Evolutionary conservation across 1,139 yeast genomes (phyloP).

Genomic region (Sporopachydermia cereana): DNA sequence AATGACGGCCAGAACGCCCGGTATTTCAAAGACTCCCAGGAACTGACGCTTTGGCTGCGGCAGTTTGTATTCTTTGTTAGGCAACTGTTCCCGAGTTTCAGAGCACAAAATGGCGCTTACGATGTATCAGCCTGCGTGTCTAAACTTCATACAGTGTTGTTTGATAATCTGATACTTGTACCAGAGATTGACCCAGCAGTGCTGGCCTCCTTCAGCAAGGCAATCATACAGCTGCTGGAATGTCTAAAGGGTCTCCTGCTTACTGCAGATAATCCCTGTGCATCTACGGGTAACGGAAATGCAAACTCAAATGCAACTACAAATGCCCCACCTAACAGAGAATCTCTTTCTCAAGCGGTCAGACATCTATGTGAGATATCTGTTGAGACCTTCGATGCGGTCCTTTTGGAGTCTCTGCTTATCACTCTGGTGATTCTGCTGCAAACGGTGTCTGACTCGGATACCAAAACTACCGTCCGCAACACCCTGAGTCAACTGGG

Average conservation of each 20-base stretch:
- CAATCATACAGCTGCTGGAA: neutral
- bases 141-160: neutral
- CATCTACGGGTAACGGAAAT: neutral
- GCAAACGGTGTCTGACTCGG: neutral
- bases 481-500: neutral
- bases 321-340: too few relatives aligned
- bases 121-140: conserved; percentile 7
- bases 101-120: conserved; percentile 11
- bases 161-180: neutral
- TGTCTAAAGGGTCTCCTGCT: neutral
- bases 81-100: conserved; percentile 17
- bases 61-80: conserved; percentile 17
- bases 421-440: neutral
- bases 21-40: conserved; percentile 9
- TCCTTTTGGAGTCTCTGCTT: neutral
- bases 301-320: too few relatives aligned
- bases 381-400: neutral
- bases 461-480: neutral
- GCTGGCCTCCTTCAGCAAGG: neutral
- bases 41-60: conserved; percentile 7
- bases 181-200: neutral
- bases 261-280: neutral
- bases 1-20: conserved; percentile 11
- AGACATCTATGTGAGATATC: neutral
- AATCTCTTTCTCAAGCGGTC: too few relatives aligned